A percentile compares a stretch with the other conserved stretches of the same genome.
These are phyloP conservation scores for Boletus semigastroideus DNA, from an alignment of 1,284 basidiomycete species.

Conservation along the genomic window DNA sequence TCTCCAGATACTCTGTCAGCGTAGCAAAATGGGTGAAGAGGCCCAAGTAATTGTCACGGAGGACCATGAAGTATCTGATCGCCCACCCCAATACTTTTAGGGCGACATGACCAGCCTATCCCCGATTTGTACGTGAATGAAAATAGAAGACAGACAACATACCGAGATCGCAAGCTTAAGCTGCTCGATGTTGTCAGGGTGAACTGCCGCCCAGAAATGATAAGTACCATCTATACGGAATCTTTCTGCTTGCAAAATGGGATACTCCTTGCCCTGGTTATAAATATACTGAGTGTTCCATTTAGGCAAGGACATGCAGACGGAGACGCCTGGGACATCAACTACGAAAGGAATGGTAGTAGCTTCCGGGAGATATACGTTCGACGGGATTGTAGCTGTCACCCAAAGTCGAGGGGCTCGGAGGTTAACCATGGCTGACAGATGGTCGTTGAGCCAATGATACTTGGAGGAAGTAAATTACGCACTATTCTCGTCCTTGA, in stretches of 20 bases:
- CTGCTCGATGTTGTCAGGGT: slow-evolving; percentile 74
- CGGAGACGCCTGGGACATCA: slow-evolving; percentile 54
- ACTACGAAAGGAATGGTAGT: slow-evolving; percentile 68
- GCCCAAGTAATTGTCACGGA: slow-evolving; percentile 92
- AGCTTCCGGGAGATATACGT: slow-evolving; percentile 71
- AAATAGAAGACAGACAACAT: slow-evolving; percentile 22
- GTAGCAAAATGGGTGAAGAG: slow-evolving; percentile 90
- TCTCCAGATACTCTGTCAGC: slow-evolving; percentile 78
- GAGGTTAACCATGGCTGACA: slow-evolving; percentile 69
- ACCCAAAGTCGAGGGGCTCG: slow-evolving; percentile 58
- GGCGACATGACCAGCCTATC: slow-evolving; percentile 51
- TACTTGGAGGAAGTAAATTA: slow-evolving; percentile 4
- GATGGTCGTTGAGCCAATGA: slow-evolving; percentile 5
- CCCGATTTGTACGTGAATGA: slow-evolving; percentile 4
- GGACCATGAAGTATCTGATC: slow-evolving; percentile 80
- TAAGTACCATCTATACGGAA: slow-evolving; percentile 72
- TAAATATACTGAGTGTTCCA: slow-evolving; percentile 90
- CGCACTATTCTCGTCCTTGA: slow-evolving; percentile 74
- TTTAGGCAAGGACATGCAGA: slow-evolving; percentile 70
- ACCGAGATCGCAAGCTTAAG: slow-evolving; percentile 72
- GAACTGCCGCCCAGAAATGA: slow-evolving; percentile 66
- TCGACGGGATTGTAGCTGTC: slow-evolving; percentile 62
- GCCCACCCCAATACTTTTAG: slow-evolving; percentile 85
- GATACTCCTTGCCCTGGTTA: slow-evolving; percentile 52
- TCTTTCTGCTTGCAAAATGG: slow-evolving; percentile 57